Percentiles rank a stretch among this genome's conserved stretches.
These are phyloP conservation scores for Solanum boliviense DNA, from an alignment of 257 asterid species.

Conservation along the genomic window DNA sequence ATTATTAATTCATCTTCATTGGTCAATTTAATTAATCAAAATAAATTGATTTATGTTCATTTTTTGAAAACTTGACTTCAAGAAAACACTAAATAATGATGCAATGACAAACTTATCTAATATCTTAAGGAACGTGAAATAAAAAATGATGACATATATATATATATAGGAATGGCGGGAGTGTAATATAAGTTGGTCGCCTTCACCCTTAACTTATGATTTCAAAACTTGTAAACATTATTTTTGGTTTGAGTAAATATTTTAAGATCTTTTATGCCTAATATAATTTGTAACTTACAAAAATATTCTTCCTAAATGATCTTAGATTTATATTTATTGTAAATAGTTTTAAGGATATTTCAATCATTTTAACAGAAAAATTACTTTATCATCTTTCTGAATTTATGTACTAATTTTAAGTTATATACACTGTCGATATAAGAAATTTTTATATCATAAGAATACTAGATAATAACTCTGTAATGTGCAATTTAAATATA, in stretches of 20 bases:
- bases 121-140: background rate
- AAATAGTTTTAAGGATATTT: background rate
- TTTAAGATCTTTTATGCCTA: background rate
- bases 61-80: no score
- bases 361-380: background rate
- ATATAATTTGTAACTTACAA: background rate
- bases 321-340: background rate
- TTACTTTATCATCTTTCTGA: background rate
- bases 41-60: no score
- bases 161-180: background rate
- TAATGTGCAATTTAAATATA: fast-evolving
- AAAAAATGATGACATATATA: background rate
- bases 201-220: background rate
- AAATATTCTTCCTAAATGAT: background rate
- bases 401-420: background rate
- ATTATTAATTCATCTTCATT: background rate
- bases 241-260: background rate
- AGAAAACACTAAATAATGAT: background rate
- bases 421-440: background rate
- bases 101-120: no score
- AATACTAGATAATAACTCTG: background rate
- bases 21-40: background rate
- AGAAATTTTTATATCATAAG: background rate
- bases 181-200: background rate
- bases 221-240: no score